Evolutionary conservation across 371 early-diverging fungal species (phyloP).

Genomic region (Entomophthora muscae): DNA sequence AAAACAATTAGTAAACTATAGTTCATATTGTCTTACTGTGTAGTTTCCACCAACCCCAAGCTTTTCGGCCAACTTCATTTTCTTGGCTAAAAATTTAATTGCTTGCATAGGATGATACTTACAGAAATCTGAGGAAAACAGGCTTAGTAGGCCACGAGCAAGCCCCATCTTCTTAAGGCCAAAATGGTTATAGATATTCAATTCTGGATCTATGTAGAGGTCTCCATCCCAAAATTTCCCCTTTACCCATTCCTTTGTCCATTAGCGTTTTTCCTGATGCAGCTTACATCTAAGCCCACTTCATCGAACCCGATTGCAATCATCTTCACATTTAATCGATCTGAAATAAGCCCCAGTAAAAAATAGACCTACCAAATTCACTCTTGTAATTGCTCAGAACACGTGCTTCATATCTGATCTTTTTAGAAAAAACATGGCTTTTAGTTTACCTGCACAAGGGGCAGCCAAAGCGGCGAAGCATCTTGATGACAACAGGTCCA

Average conservation of each 20-base stretch:
- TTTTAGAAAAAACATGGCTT: no score
- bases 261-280: not conserved
- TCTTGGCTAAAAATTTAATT: not conserved
- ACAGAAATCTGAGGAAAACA: not conserved
- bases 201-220: not conserved
- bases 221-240: conserved; percentile 4
- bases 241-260: not conserved
- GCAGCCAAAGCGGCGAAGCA: conserved; percentile 2
- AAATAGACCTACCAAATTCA: not conserved
- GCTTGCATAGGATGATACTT: not conserved
- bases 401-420: not conserved
- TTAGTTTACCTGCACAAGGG: not conserved
- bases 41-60: not conserved
- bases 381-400: not conserved
- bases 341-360: not conserved
- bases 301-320: conserved; percentile 1
- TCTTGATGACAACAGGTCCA: not conserved
- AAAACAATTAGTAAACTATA: not conserved
- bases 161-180: not conserved
- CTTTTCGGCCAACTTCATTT: not conserved
- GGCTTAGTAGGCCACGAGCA: not conserved
- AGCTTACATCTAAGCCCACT: not conserved
- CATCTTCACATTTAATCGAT: conserved; percentile 5
- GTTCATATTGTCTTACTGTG: not conserved
- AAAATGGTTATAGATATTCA: not conserved